phyloP scores from a whole-genome alignment of 495 filamentous ascomycete species.

The Usnea hakonensis region DNA sequence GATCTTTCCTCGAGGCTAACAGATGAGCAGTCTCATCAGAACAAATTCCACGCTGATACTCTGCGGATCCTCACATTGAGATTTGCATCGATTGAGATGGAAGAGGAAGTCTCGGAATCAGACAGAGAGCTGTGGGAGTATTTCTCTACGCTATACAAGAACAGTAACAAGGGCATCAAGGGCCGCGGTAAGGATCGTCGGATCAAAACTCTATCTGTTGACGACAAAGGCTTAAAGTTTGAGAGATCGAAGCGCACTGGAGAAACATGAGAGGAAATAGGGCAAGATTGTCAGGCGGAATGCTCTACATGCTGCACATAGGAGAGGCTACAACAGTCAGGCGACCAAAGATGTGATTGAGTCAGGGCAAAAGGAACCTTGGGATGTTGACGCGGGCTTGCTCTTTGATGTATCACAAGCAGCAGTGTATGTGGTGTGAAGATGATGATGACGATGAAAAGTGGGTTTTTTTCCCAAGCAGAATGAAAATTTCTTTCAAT shows the following conservation, averaged over 20 bases:
- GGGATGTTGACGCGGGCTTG: not conserved
- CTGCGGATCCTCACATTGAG: slow-evolving; percentile 64
- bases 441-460: not conserved
- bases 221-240: not conserved
- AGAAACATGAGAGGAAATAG: not conserved
- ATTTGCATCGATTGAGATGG: slow-evolving; percentile 59
- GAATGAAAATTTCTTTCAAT: no score
- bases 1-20: not conserved
- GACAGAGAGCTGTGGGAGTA: slow-evolving; percentile 83
- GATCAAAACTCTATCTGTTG: not conserved
- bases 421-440: not conserved
- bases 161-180: slow-evolving; percentile 90
- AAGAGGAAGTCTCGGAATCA: slow-evolving; percentile 51
- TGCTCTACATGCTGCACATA: not conserved
- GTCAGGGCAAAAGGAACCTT: not conserved
- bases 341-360: not conserved
- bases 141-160: slow-evolving; percentile 83
- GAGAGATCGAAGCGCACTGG: not conserved
- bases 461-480: not conserved
- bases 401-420: not conserved
- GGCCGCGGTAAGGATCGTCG: slow-evolving; percentile 77
- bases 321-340: not conserved
- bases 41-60: slow-evolving; percentile 75
- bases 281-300: not conserved
- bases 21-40: slow-evolving; percentile 71